Percentiles rank a stretch among this genome's conserved stretches.
These are phyloP conservation scores for Cercophora sp. DNA, from an alignment of 495 filamentous ascomycete genomes.

Conservation along the genomic window DNA sequence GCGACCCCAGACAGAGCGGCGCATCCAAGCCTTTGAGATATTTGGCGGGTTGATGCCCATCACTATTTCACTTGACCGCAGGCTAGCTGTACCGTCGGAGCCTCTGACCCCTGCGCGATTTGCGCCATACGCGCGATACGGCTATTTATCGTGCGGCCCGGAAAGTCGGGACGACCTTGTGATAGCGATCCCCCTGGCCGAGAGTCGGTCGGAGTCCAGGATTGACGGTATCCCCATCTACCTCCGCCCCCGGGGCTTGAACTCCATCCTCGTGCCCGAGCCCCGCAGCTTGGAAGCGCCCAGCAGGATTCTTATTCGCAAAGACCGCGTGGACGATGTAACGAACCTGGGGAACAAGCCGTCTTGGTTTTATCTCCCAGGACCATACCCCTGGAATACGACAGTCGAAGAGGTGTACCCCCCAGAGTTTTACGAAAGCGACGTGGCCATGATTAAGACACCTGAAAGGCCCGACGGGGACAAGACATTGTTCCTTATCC, in stretches of 20 bases:
- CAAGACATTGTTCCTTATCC: not conserved
- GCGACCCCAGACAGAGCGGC: not conserved
- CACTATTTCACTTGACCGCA: not conserved
- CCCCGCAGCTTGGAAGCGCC: not conserved
- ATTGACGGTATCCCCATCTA: not conserved
- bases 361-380: constrained; percentile 8
- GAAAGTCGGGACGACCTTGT: not conserved
- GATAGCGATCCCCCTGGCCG: not conserved
- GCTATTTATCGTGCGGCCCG: constrained; percentile 2
- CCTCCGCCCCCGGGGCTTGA: constrained; percentile 2
- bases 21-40: constrained; percentile 4
- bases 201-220: not conserved
- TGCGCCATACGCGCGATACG: not conserved
- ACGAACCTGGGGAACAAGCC: not conserved
- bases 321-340: not conserved
- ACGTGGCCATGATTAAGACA: constrained; percentile 10
- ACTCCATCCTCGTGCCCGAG: not conserved
- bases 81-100: no score
- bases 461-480: not conserved
- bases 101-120: no score
- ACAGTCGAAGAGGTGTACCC: constrained; percentile 6
- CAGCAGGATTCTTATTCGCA: constrained; percentile 3
- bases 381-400: constrained; percentile 6
- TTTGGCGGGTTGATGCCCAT: constrained; percentile 5
- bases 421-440: constrained; percentile 2